Evolutionary conservation across 768 basidiomycete species (phyloP), one percentile per base, ranked within the genome.

Genomic region (Butyriboletus loyo): DNA sequence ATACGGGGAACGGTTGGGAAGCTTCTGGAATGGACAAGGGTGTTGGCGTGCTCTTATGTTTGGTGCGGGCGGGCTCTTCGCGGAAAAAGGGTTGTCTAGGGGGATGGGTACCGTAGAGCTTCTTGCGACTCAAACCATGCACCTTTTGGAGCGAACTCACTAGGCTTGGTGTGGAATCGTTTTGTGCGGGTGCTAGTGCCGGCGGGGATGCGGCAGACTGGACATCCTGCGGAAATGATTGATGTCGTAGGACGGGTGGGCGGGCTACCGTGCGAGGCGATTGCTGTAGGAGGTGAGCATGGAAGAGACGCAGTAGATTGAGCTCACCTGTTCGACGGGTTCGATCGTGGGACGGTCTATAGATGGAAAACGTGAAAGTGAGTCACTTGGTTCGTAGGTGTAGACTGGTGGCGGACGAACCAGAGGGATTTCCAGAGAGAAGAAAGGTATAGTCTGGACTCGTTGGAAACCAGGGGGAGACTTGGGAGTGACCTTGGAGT

Each of bases 61-160:
- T 67, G 9, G 66, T 55, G 40, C 69, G 70, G 37, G 76, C 70
- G 10, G 75, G 73, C 42, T 79, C 81, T 34, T 83, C 80, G 37
- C 75, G 72, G 60, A 84, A 73, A 60, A 84, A 84, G 0, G 84
- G 81, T 35, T 71, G 65, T 25, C 77, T 73, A 17, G 70, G 56
- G 17, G 80, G 75, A 59, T 82, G 81, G 10, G 76, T 49, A 11
- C 80, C 78, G 52, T 85, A 84, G 8, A 83, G 74, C 57, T 84
- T 84, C 70, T 86, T 87, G 71, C 86, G 85, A 8, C 82, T 85
- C 42, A 88, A 61, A 3, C 86, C 86, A 51, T 87, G 85, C 32
- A 81, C 76, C 60, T 84, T 81, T 65, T 87, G 83, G 15, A 87
- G 73, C 22, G 82, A 83, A 22, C 71, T 74, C 43, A 88, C 86